A percentile compares a stretch with the other conserved stretches of the same genome.
Evolutionary conservation across 306 rosid genomes (phyloP).

Genomic region (Quillaja saponaria): DNA sequence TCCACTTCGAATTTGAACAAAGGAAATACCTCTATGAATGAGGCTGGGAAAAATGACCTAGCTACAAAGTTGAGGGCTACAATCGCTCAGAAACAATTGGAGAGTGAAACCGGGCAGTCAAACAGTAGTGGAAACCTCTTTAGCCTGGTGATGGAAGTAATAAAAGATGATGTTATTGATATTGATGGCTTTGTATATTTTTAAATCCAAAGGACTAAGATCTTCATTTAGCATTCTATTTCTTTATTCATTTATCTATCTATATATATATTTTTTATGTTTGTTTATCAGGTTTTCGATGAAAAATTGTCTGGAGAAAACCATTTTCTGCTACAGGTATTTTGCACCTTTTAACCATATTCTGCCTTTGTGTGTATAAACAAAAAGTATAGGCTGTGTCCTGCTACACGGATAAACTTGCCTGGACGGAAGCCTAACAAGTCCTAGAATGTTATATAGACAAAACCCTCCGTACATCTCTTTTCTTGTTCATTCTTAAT

Average conservation of each 20-base stretch:
- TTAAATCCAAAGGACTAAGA: conserved; percentile 9
- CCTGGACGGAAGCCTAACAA: no score
- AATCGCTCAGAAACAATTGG: conserved; percentile 91
- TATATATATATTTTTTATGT: neutral
- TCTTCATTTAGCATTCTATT: conserved; percentile 21
- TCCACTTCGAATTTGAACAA: conserved; percentile 56
- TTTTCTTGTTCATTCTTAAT: no score
- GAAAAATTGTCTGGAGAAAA: conserved; percentile 93
- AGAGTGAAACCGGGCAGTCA: conserved; percentile 76
- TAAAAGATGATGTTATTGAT: conserved; percentile 84
- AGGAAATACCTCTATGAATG: conserved; percentile 51
- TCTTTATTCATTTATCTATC: conserved; percentile 23
- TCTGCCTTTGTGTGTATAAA: neutral
- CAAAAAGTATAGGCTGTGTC: neutral
- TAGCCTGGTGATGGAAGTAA: conserved; percentile 83
- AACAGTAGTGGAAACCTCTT: conserved; percentile 78
- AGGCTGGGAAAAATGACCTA: conserved; percentile 79
- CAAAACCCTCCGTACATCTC: no score
- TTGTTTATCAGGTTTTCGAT: conserved; percentile 71
- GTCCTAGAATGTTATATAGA: no score
- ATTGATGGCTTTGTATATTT: conserved; percentile 88
- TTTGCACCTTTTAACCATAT: neutral
- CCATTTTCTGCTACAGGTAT: conserved; percentile 88
- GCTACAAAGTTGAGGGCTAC: conserved; percentile 95
- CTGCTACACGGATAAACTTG: no score